phyloP scores from a whole-genome alignment of 1,284 basidiomycete species.

The Boletus sp. region DNA sequence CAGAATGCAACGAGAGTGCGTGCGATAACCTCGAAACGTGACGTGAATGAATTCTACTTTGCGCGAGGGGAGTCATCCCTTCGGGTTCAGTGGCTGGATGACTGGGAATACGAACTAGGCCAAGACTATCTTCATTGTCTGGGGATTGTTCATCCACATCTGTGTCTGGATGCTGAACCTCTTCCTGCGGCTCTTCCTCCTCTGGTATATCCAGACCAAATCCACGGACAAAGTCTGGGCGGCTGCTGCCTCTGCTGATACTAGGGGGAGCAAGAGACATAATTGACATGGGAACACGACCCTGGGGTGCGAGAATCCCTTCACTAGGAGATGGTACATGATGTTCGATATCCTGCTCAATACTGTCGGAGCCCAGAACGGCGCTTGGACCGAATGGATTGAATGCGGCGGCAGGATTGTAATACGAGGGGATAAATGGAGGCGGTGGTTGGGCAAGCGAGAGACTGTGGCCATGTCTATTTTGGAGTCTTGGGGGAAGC shows the following conservation, averaged over 20 bases:
- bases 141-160: slow-evolving; percentile 37
- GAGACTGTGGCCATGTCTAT: slow-evolving; percentile 69
- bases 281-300: slow-evolving; percentile 54
- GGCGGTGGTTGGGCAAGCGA: slow-evolving; percentile 64
- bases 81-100: slow-evolving; percentile 33
- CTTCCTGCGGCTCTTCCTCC: slow-evolving; percentile 55
- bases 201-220: slow-evolving; percentile 80
- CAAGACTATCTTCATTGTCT: slow-evolving; percentile 28
- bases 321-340: slow-evolving; percentile 27
- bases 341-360: slow-evolving; percentile 31
- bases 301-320: slow-evolving; percentile 62
- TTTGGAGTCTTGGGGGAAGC: slow-evolving; percentile 49
- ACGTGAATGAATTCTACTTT: slow-evolving; percentile 63
- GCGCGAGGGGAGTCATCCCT: slow-evolving; percentile 48
- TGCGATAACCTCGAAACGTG: slow-evolving; percentile 71
- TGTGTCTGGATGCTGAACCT: slow-evolving; percentile 32
- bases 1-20: slow-evolving; percentile 65
- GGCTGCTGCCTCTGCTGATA: slow-evolving; percentile 52
- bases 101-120: slow-evolving; percentile 21
- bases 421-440: slow-evolving; percentile 40
- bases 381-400: slow-evolving; percentile 68
- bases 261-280: slow-evolving; percentile 51
- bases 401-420: slow-evolving; percentile 46
- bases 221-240: slow-evolving; percentile 73
- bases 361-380: slow-evolving; percentile 55